These are phyloP conservation scores for Heracleum sosnowskyi DNA, from an alignment of 129 eudicot genomes.

Conservation along the genomic window DNA sequence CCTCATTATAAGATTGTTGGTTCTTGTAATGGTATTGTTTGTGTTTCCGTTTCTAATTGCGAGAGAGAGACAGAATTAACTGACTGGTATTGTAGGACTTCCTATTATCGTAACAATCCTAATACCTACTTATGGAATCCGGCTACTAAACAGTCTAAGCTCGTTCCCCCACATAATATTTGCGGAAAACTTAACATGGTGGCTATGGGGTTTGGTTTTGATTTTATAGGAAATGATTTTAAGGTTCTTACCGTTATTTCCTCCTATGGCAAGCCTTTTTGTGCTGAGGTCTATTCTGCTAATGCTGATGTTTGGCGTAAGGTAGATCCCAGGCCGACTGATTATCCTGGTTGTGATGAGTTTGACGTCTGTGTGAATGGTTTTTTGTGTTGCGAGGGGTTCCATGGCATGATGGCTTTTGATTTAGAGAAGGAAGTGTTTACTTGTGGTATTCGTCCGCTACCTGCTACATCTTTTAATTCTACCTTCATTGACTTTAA, in stretches of 20 bases:
- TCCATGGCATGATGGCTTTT: not conserved
- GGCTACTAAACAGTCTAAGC: not conserved
- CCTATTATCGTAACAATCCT: not conserved
- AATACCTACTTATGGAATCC: not conserved
- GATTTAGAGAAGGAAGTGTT: not conserved
- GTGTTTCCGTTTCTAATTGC: not conserved
- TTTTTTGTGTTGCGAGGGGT: not conserved
- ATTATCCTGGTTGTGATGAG: not conserved
- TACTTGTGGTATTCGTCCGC: not conserved
- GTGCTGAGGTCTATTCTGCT: not conserved
- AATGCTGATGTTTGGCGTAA: not conserved
- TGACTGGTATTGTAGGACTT: rapidly evolving
- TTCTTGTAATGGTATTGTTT: not conserved
- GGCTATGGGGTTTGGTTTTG: not conserved
- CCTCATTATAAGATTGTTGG: not conserved
- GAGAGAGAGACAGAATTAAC: rapidly evolving
- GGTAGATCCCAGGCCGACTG: not conserved
- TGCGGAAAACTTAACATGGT: rapidly evolving
- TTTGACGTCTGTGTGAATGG: not conserved
- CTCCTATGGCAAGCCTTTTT: too few species aligned
- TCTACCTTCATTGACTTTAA: not conserved
- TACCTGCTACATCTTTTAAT: not conserved
- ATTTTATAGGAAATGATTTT: not conserved
- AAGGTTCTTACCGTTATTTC: not conserved
- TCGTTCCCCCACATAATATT: not conserved